phyloP scores from a whole-genome alignment of 176 grass and related monocot genomes.

The Sorghum bicolor region Sorghum_bicolor_NCBIv3 NC_012877.2:203501-204000 shows the following conservation, averaged over 20 bases:
- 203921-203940: not conserved
- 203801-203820: not conserved
- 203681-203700: constrained; percentile 2
- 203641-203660: not conserved
- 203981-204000: not conserved
- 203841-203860: not conserved
- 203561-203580: not conserved
- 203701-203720: constrained; percentile 9
- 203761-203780: not conserved
- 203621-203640: not conserved
- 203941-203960: not conserved
- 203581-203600: constrained; percentile 1
- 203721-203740: not conserved
- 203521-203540: no score
- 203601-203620: not conserved
- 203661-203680: not conserved
- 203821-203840: not conserved
- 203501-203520: not conserved
- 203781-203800: not conserved
- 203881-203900: not conserved
- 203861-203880: not conserved
- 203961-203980: not conserved
- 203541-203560: not conserved
- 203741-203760: not conserved
- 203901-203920: not conserved